These are phyloP conservation scores for Juglanconis oblonga DNA, from an alignment of 2,329 filamentous ascomycete species.

Conservation along the genomic window DNA sequence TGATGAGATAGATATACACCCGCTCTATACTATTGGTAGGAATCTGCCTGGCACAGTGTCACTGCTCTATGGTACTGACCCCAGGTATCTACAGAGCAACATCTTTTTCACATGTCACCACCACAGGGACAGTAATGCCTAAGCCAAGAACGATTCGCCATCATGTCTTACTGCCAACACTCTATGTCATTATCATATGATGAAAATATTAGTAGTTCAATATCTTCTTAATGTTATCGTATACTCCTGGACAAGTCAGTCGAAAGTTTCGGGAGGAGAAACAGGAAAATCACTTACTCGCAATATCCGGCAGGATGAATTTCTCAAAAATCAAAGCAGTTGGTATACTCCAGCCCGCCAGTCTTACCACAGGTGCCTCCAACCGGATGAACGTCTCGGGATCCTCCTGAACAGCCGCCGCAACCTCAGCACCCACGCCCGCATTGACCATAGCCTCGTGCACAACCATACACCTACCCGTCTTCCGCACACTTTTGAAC, in stretches of 20 bases:
- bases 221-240: constrained; percentile 66
- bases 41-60: too few relatives aligned
- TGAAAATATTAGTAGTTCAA: constrained; percentile 53
- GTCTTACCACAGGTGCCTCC: constrained; percentile 79
- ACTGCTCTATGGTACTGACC: too few relatives aligned
- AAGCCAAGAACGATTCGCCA: too few relatives aligned
- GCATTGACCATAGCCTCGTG: constrained; percentile 92
- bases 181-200: not conserved
- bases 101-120: too few relatives aligned
- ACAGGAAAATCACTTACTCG: constrained; percentile 59
- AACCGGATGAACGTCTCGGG: constrained; percentile 71
- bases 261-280: not conserved
- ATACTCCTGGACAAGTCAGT: constrained; percentile 53
- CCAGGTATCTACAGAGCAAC: too few relatives aligned
- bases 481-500: constrained; percentile 80
- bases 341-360: constrained; percentile 89
- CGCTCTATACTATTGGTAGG: too few relatives aligned
- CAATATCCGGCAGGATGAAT: constrained; percentile 80
- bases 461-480: constrained; percentile 80
- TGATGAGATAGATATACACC: too few relatives aligned
- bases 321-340: constrained; percentile 75
- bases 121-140: too few relatives aligned
- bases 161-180: not conserved
- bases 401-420: constrained; percentile 82
- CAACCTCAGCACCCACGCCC: constrained; percentile 84